Evolutionary conservation across 2,329 filamentous ascomycete genomes (phyloP).

Genomic region (Botrytis tulipae): DNA sequence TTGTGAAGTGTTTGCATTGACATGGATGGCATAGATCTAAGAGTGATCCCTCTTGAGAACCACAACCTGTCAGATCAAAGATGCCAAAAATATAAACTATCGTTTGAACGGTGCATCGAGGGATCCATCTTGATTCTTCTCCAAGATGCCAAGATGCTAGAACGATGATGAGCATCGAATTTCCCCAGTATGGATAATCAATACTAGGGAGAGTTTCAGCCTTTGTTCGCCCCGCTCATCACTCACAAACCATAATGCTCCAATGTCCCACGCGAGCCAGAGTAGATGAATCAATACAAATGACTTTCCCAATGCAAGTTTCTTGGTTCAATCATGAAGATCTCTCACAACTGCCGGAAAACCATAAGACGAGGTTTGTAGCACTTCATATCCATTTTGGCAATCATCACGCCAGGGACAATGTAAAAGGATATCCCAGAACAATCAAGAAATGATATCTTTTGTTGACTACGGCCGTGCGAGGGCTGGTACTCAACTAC

Average conservation of each 20-base stretch:
- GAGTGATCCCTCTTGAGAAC: not conserved
- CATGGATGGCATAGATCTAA: not conserved
- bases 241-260: not conserved
- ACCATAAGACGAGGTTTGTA: not conserved
- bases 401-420: not conserved
- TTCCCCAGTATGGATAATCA: not conserved
- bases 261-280: not conserved
- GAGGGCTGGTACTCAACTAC: not conserved
- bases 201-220: not conserved
- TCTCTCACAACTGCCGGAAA: not conserved
- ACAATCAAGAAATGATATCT: not conserved
- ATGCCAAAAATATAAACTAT: not conserved
- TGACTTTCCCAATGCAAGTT: not conserved
- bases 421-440: not conserved
- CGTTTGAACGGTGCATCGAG: not conserved
- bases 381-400: not conserved
- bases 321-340: not conserved
- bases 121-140: not conserved
- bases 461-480: not conserved
- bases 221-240: not conserved
- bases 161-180: not conserved
- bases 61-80: constrained; percentile 3
- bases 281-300: not conserved
- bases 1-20: not conserved
- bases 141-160: not conserved